Conservation (phyloP, 768 basidiomycete species). For the Collybia sp. region DNA sequence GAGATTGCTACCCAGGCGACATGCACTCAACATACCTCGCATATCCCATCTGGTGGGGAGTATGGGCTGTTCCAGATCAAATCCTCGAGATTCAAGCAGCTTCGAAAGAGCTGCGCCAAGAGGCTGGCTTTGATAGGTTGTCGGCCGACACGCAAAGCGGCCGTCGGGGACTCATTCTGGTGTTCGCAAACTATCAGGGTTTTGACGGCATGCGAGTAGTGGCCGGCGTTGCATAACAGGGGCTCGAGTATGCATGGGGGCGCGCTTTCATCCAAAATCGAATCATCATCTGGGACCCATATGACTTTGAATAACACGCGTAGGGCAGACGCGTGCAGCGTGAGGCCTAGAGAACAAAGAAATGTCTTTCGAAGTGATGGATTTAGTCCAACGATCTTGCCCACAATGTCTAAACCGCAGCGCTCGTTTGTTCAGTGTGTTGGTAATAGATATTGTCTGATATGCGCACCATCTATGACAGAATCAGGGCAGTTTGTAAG, state of each 20-base stretch:
- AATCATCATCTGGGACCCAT: constrained; percentile 21
- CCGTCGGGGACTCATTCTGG: not conserved
- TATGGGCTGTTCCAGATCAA: constrained; percentile 25
- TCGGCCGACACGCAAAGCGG: not conserved
- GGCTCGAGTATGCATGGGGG: constrained; percentile 13
- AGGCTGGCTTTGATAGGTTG: constrained; percentile 12
- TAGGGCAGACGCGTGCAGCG: constrained; percentile 21
- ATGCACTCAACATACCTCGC: constrained; percentile 22
- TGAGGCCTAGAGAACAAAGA: constrained; percentile 22
- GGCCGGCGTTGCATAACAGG: constrained; percentile 22
- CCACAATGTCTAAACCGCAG: not conserved
- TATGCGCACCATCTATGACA: constrained; percentile 17
- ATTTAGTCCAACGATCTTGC: not conserved
- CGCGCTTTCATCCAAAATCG: constrained; percentile 11
- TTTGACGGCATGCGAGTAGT: constrained; percentile 26
- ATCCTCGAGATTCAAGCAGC: constrained; percentile 20
- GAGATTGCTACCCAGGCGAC: not conserved
- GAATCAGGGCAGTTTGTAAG: constrained; percentile 8
- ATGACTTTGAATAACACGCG: constrained; percentile 25
- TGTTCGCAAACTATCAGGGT: constrained; percentile 16
- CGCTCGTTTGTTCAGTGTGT: constrained; percentile 1
- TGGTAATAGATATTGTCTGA: constrained; percentile 2
- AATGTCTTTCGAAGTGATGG: constrained; percentile 15
- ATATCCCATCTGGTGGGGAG: constrained; percentile 31
- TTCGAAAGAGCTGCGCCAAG: constrained; percentile 11